A percentile compares a stretch with the other conserved stretches of the same genome.
These are phyloP conservation scores for Sporothrix pallida DNA, from an alignment of 2,329 filamentous ascomycete genomes.

Conservation along the genomic window DNA sequence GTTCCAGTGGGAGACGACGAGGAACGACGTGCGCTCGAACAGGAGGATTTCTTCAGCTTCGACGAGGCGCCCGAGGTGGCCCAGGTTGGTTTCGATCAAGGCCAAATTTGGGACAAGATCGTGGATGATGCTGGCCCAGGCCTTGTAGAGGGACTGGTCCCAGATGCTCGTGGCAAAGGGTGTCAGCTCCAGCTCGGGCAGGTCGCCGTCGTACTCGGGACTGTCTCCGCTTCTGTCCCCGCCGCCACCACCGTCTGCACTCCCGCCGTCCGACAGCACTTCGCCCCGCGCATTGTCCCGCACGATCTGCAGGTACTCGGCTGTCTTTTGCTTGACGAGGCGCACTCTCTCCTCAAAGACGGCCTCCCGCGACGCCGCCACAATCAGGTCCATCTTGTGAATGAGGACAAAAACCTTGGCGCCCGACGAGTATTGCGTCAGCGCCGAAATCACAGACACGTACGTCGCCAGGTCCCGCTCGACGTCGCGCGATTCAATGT, in stretches of 20 bases:
- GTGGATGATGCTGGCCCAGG: slow-evolving; percentile 98
- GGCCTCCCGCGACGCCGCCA: slow-evolving; percentile 74
- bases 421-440: slow-evolving; percentile 79
- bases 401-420: slow-evolving; percentile 93
- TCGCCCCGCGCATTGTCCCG: slow-evolving; percentile 41
- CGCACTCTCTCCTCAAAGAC: slow-evolving; percentile 85
- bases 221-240: background rate
- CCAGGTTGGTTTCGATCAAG: slow-evolving; percentile 85
- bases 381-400: slow-evolving; percentile 98
- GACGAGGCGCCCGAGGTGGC: slow-evolving; percentile 80
- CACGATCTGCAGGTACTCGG: slow-evolving; percentile 56
- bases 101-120: slow-evolving; percentile 93
- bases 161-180: slow-evolving; percentile 97
- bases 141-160: slow-evolving; percentile 98
- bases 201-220: slow-evolving; percentile 36
- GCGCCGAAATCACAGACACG: slow-evolving; percentile 83
- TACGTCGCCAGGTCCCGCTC: slow-evolving; percentile 93
- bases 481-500: slow-evolving; percentile 94
- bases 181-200: slow-evolving; percentile 67
- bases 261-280: slow-evolving; percentile 14
- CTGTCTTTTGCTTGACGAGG: slow-evolving; percentile 75
- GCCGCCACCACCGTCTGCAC: background rate
- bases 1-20: slow-evolving; percentile 93
- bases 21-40: slow-evolving; percentile 93
- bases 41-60: slow-evolving; percentile 92